Conservation (phyloP, 2,329 filamentous ascomycete species). For the Arthrinium phaeospermum region DNA sequence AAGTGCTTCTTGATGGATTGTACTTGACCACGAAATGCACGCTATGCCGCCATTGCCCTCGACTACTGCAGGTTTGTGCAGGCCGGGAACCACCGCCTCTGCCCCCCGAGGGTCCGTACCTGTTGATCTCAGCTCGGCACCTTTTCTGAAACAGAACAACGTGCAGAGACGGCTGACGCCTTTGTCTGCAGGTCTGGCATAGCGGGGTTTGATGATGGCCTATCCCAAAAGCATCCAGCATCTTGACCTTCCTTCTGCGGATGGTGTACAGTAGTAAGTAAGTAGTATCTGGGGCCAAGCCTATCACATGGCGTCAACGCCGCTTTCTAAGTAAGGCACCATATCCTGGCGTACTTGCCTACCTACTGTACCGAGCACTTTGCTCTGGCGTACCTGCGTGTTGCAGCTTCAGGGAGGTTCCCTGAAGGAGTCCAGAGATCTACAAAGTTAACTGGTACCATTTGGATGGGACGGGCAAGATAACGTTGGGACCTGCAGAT, state of each 20-base stretch:
- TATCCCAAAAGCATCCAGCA: neutral
- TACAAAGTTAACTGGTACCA: constrained; percentile 1
- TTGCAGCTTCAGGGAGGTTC: constrained; percentile 6
- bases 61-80: constrained; percentile 12
- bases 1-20: neutral
- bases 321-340: neutral
- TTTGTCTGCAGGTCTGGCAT: constrained; percentile 15
- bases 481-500: constrained; percentile 16
- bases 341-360: neutral
- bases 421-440: constrained; percentile 10
- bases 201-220: neutral
- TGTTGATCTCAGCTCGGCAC: constrained; percentile 11
- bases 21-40: neutral
- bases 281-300: neutral
- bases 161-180: constrained; percentile 11
- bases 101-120: neutral
- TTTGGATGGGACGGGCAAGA: constrained; percentile 7
- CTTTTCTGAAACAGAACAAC: constrained; percentile 11
- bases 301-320: neutral
- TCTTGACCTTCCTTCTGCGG: neutral
- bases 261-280: no score
- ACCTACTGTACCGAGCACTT: neutral
- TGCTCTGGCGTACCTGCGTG: neutral
- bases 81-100: neutral
- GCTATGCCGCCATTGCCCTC: neutral